A percentile compares a stretch with the other conserved stretches of the same genome.
Evolutionary conservation across 208 protist genomes (phyloP).

Genomic region (Acanthamoeba polyphaga): DNA sequence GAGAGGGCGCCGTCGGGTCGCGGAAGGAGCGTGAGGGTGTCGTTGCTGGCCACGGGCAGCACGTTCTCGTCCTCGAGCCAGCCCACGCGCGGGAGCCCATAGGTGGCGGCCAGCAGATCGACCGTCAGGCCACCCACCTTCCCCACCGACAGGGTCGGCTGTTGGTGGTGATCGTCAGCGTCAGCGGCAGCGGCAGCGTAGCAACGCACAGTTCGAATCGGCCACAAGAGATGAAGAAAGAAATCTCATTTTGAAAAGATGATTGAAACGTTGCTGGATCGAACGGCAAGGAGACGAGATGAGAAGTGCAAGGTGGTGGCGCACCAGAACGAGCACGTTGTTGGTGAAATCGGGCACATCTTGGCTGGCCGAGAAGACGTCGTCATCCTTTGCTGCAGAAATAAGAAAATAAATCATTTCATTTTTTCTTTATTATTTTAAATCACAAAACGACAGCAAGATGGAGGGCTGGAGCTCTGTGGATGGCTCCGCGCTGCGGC

Average conservation of each 20-base stretch:
- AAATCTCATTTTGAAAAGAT: not conserved
- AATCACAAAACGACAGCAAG: not conserved
- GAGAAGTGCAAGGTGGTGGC: not conserved
- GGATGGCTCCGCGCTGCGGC: not conserved
- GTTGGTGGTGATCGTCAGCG: not conserved
- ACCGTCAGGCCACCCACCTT: slow-evolving; percentile 36
- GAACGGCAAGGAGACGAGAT: not conserved
- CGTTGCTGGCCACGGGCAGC: slow-evolving; percentile 44
- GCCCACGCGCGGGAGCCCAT: slow-evolving; percentile 43
- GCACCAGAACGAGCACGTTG: slow-evolving; percentile 27
- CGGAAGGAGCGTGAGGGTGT: slow-evolving; percentile 4
- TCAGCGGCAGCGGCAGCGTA: too few relatives aligned
- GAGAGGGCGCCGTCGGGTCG: slow-evolving; percentile 25
- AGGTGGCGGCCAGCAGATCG: slow-evolving; percentile 22
- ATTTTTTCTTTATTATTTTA: not conserved
- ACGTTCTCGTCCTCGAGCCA: slow-evolving; percentile 64
- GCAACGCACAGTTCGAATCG: not conserved
- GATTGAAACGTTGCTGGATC: not conserved
- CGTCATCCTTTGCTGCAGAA: slow-evolving; percentile 2
- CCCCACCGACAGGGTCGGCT: slow-evolving; percentile 35
- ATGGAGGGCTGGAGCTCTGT: not conserved
- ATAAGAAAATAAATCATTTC: not conserved
- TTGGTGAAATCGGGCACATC: slow-evolving; percentile 19
- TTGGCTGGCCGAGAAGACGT: slow-evolving; percentile 11
- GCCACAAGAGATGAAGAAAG: not conserved